These are phyloP conservation scores for Leishmania gerbilli DNA, from an alignment of 208 protist species.

Conservation along the genomic window DNA sequence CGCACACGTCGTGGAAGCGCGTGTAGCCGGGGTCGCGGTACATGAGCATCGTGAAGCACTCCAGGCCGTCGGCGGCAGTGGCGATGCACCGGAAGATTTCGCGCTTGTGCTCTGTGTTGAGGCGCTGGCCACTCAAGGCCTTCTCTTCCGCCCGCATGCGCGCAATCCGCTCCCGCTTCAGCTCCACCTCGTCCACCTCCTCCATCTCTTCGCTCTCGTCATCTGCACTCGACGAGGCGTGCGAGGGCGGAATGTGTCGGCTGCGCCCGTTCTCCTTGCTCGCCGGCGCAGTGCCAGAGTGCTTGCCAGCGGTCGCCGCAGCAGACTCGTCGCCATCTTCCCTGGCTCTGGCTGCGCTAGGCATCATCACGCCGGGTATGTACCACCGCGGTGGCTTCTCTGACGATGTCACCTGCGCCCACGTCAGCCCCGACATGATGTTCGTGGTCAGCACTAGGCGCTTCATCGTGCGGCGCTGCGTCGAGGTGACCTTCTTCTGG, in stretches of 20 bases:
- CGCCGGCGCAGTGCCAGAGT: neutral
- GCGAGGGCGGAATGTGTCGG: neutral
- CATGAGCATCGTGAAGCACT: slow-evolving; percentile 84
- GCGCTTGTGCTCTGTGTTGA: slow-evolving; percentile 78
- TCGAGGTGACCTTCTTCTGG: slow-evolving; percentile 16
- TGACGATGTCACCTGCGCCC: slow-evolving; percentile 33
- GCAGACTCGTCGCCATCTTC: neutral
- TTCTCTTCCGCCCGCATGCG: slow-evolving; percentile 63
- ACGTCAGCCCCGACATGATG: slow-evolving; percentile 55
- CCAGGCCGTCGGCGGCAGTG: slow-evolving; percentile 67
- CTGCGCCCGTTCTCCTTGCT: neutral
- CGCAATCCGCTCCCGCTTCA: slow-evolving; percentile 43
- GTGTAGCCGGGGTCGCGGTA: slow-evolving; percentile 67
- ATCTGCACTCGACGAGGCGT: neutral
- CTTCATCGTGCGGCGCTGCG: slow-evolving; percentile 46
- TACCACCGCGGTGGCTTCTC: slow-evolving; percentile 80
- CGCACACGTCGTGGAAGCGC: slow-evolving; percentile 66
- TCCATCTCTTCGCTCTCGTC: slow-evolving; percentile 15
- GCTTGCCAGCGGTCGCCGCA: neutral
- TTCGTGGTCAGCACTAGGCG: slow-evolving; percentile 68
- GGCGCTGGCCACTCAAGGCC: slow-evolving; percentile 65
- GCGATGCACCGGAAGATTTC: slow-evolving; percentile 73
- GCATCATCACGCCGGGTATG: slow-evolving; percentile 40
- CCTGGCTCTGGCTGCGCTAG: neutral
- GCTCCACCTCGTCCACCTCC: slow-evolving; percentile 32